Evolutionary conservation across 78 protist species (phyloP), one percentile per base, ranked within the genome.

Genomic region (Dictyostelium purpureum): DNA sequence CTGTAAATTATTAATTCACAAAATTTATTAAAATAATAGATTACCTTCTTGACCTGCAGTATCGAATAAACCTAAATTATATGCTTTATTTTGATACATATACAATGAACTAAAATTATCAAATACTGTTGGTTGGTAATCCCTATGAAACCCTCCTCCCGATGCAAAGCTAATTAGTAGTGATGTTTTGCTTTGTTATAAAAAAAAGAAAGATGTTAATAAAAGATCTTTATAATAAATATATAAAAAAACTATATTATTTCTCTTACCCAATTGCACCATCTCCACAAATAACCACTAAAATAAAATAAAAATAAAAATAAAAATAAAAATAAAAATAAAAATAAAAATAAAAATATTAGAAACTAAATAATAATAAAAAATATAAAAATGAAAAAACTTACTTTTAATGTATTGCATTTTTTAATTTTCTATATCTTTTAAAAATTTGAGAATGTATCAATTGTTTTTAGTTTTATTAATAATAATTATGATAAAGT

Each of bases 21-120:
- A n/a, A n/a, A n/a, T n/a, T n/a, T n/a, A n/a, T n/a, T n/a, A n/a
- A n/a, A n/a, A n/a, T n/a, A n/a, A n/a, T 18, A 19, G 5, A 19
- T 57, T 57, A 57, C 65, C 65, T 33, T 74, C 80, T 33, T 74
- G 80, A 19, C 80, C 80, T 28, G 80, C 88, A 93, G 99, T 88
- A 69, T 88, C 94, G 97, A 98, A 98, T 3, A 98, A 47, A 4
- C 89, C 87, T 6, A 98, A 77, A 65, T 65, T 96, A 54, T 92
- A 92, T 0, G 96, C 90, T 66, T 93, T 94, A n/a, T 89, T 95
- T 57, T 98, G 97, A 28, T 95, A 98, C 80, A 89, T 88, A 38
- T 94, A 96, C 37, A 93, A 81, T 24, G 98, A 89, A 59, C 93
- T 37, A 91, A 96, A 98, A 88, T 98, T 98, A 56, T 98, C 99